Percentiles rank a stretch among this genome's conserved stretches.
Evolutionary conservation across 1,139 yeast species (phyloP).

Genomic region (Taphrina flavorubra): DNA sequence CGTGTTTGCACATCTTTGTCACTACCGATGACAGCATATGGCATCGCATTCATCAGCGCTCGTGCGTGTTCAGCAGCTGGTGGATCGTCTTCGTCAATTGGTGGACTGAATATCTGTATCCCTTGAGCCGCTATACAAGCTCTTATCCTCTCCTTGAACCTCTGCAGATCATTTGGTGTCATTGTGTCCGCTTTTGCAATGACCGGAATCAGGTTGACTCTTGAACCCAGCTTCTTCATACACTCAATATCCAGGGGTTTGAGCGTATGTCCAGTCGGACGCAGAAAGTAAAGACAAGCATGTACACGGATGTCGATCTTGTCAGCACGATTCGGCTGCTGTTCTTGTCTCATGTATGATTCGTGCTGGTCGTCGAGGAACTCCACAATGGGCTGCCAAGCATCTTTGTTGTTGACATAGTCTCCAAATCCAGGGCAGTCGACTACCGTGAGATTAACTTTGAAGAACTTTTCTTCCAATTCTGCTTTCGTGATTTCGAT

Average conservation of each 20-base stretch:
- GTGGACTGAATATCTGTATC: conserved; percentile 88
- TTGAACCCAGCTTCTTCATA: conserved; percentile 82
- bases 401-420: conserved; percentile 86
- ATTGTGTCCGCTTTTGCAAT: conserved; percentile 95
- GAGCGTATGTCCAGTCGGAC: conserved; percentile 94
- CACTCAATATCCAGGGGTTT: conserved; percentile 94
- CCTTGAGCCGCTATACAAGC: conserved; percentile 91
- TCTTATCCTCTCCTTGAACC: conserved; percentile 84
- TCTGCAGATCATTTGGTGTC: conserved; percentile 77
- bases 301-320: conserved; percentile 82
- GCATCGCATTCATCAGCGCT: conserved; percentile 63
- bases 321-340: conserved; percentile 78
- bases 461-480: conserved; percentile 79
- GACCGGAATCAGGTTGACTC: conserved; percentile 92
- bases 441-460: conserved; percentile 79
- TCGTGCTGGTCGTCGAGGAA: conserved; percentile 98
- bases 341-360: conserved; percentile 91
- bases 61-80: conserved; percentile 46
- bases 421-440: conserved; percentile 99
- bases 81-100: conserved; percentile 52
- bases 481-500: conserved; percentile 88
- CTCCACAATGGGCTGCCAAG: conserved; percentile 93
- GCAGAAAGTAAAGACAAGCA: conserved; percentile 90
- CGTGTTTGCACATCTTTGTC: conserved; percentile 81
- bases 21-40: conserved; percentile 90